These are phyloP conservation scores for Phytophthora kernoviae DNA, from an alignment of 352 stramenopile genomes.

Conservation along the genomic window DNA sequence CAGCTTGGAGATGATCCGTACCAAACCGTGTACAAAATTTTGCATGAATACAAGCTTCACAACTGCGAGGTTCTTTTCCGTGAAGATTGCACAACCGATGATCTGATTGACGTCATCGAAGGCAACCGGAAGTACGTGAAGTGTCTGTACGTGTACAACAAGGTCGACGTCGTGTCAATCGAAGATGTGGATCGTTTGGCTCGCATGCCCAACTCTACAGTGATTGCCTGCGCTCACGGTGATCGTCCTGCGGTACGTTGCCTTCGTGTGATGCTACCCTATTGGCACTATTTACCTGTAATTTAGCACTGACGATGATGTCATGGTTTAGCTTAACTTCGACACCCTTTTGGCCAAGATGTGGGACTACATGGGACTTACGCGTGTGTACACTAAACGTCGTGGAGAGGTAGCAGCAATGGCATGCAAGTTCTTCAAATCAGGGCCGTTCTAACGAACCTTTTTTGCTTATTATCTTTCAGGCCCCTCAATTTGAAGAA, in stretches of 20 bases:
- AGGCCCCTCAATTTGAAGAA: slow-evolving; percentile 78
- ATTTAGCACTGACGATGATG: slow-evolving; percentile 6
- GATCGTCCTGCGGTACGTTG: slow-evolving; percentile 65
- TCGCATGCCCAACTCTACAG: slow-evolving; percentile 95
- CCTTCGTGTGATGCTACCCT: neutral
- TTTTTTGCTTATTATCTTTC: slow-evolving; percentile 6
- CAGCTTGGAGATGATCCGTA: slow-evolving; percentile 87
- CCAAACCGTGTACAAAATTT: slow-evolving; percentile 91
- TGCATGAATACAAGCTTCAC: slow-evolving; percentile 98
- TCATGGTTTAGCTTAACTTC: slow-evolving; percentile 94
- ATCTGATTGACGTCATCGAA: slow-evolving; percentile 99
- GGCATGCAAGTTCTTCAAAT: neutral
- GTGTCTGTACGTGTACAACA: slow-evolving; percentile 99
- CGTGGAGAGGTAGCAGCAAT: slow-evolving; percentile 67
- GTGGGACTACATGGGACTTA: slow-evolving; percentile 92
- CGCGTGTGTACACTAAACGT: slow-evolving; percentile 89
- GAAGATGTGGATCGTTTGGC: slow-evolving; percentile 98
- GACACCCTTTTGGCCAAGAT: slow-evolving; percentile 91
- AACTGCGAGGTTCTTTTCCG: slow-evolving; percentile 98
- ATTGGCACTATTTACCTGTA: neutral
- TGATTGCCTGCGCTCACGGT: slow-evolving; percentile 93
- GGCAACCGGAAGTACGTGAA: slow-evolving; percentile 99
- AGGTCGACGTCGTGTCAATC: slow-evolving; percentile 99
- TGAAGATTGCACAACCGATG: slow-evolving; percentile 97
- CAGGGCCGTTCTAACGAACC: neutral